phyloP scores from a whole-genome alignment of 208 protist species.

The Trichomonas vaginalis region DNA sequence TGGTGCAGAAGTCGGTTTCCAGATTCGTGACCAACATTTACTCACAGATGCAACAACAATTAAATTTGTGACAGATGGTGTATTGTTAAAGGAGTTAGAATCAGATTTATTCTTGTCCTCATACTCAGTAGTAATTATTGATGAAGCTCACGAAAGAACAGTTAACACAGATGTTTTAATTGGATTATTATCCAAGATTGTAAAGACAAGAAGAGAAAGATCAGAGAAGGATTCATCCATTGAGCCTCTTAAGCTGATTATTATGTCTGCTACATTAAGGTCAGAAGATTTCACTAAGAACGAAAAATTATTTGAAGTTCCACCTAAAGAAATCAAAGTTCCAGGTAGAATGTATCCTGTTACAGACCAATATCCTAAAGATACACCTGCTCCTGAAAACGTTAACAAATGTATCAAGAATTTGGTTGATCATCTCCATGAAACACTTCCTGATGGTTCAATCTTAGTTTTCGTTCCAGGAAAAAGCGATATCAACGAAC shows the following conservation, averaged over 20 bases:
- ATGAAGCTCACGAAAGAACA: conserved; percentile 71
- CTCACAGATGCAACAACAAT: conserved; percentile 15
- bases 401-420: conserved; percentile 63
- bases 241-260: conserved; percentile 51
- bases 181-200: conserved; percentile 86
- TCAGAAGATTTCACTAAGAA: conserved; percentile 75
- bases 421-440: conserved; percentile 73
- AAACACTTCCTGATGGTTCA: conserved; percentile 75
- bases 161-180: conserved; percentile 83
- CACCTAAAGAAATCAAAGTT: conserved; percentile 59
- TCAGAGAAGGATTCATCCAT: not conserved
- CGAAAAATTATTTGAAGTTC: conserved; percentile 65
- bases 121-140: conserved; percentile 65
- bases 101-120: conserved; percentile 52
- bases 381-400: conserved; percentile 61
- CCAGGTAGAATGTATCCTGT: conserved; percentile 81
- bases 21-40: conserved; percentile 32
- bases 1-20: conserved; percentile 47
- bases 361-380: conserved; percentile 75
- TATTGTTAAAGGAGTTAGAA: conserved; percentile 46
- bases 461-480: conserved; percentile 90
- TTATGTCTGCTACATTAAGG: conserved; percentile 71
- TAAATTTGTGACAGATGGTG: conserved; percentile 30
- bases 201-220: conserved; percentile 53
- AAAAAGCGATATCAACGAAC: conserved; percentile 70